Percentiles rank a stretch among this genome's conserved stretches.
Conservation (phyloP, 495 filamentous ascomycete genomes). For the Bacidia rubella region DNA sequence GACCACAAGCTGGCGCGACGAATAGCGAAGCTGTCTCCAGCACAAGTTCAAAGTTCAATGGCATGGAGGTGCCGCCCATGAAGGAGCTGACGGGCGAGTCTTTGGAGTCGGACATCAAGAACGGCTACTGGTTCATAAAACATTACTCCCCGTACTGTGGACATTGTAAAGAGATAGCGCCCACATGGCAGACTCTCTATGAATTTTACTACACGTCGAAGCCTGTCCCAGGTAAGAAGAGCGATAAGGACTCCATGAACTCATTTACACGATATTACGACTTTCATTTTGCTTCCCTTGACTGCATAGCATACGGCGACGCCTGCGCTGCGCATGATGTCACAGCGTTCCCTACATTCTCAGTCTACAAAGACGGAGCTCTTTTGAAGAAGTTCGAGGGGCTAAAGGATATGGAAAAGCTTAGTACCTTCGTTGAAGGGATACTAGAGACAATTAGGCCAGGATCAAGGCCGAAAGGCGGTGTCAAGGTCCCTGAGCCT, state of each 20-base stretch:
- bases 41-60: conserved; percentile 59
- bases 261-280: conserved; percentile 65
- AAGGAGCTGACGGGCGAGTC: conserved; percentile 44
- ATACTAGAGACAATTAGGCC: conserved; percentile 64
- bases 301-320: conserved; percentile 70
- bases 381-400: conserved; percentile 46
- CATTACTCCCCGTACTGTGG: conserved; percentile 63
- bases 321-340: conserved; percentile 55
- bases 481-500: conserved; percentile 46
- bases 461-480: conserved; percentile 55
- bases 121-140: conserved; percentile 65
- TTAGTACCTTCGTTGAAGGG: conserved; percentile 62
- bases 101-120: conserved; percentile 42
- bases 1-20: conserved; percentile 17
- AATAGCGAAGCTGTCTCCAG: conserved; percentile 18
- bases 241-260: conserved; percentile 39
- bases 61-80: conserved; percentile 60
- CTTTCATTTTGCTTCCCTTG: conserved; percentile 74
- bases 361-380: conserved; percentile 73
- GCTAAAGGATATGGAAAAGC: conserved; percentile 40
- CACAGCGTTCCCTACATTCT: conserved; percentile 55
- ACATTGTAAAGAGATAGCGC: conserved; percentile 71
- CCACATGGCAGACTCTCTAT: conserved; percentile 83
- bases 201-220: conserved; percentile 95
- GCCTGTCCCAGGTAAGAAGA: conserved; percentile 37